Conservation (phyloP, 1,284 basidiomycete species). For the Ceratobasidium sp. region DNA sequence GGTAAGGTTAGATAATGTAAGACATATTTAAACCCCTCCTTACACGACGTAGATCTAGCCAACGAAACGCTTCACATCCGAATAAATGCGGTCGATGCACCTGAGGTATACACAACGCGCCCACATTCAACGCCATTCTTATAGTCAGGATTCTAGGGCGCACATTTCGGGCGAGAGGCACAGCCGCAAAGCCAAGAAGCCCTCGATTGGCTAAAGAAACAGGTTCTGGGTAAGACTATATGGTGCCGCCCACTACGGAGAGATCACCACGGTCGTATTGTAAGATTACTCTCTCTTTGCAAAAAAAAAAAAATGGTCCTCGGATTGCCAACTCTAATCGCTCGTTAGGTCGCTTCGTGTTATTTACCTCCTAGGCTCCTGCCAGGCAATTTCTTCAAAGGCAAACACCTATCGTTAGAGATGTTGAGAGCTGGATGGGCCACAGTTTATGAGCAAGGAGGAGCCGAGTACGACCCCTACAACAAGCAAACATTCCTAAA, state of each 20-base stretch:
- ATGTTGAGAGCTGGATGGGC: conserved; percentile 82
- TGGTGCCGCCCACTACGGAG: conserved; percentile 73
- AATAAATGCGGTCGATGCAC: conserved; percentile 87
- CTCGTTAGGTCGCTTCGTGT: conserved; percentile 69
- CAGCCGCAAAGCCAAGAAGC: conserved; percentile 77
- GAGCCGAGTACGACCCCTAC: conserved; percentile 65
- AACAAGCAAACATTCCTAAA: conserved; percentile 52
- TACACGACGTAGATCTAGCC: conserved; percentile 62
- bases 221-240: conserved; percentile 62
- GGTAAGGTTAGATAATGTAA: conserved; percentile 52
- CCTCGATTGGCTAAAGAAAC: conserved; percentile 70
- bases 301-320: neutral
- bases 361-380: conserved; percentile 57
- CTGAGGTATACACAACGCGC: conserved; percentile 63
- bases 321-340: neutral
- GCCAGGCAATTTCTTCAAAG: conserved; percentile 56
- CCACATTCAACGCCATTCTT: neutral
- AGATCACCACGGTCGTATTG: conserved; percentile 84
- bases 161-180: conserved; percentile 78
- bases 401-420: conserved; percentile 68
- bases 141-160: conserved; percentile 53
- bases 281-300: conserved; percentile 54
- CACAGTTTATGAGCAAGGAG: conserved; percentile 73
- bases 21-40: neutral
- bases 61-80: conserved; percentile 83